Base-by-base conservation (phyloP, 2,329 filamentous ascomycete genomes). In the Microdochium nivale region DNA sequence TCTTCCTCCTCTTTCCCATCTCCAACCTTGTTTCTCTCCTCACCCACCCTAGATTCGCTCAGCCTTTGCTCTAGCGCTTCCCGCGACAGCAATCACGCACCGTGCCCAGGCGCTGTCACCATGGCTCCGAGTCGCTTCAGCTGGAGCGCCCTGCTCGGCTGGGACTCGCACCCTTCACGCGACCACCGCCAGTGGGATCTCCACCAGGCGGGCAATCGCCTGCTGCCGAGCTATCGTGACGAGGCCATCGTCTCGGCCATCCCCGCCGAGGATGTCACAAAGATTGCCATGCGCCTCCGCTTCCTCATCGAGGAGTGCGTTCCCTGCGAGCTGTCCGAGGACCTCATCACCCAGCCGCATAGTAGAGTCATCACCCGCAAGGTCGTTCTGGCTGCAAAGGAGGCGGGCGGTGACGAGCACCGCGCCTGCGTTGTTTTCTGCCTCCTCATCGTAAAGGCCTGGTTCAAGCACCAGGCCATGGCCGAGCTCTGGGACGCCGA, bases 401-500 rank as follows among this genome's bases (percentile, higher is more conserved):
- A 90, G 58, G 92, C 94, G 0, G 94, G 90, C 4, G 87, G 87
- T 1, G 70, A 79, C 2, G 81, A 96, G 46, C 76, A 92, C 63
- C 75, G 75, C 30, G 81, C 86, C 11, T 96, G 91, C 60, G 87
- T 97, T 3, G 87, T 95, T 2, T 96, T 84, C 67, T 87, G 87
- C 58, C 73, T 96, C 52, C 77, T 96, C 3, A 81, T 95, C 47
- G 80, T 76, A 59, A 79, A 80, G 66, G 72, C 73, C 50, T 86
- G 83, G 83, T 97, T 96, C 70, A 84, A 81, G 64, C 82, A 81
- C 55, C 91, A 97, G 70, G 83, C 90, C 1, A 56, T 77, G 25
- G 67, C 84, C 7, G 94, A 99, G 74, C 80, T 97, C 2, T 99
- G 92, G 90, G 92, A 99, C 68, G 84, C 91, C 7, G 86, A 90